Evolutionary conservation across 345 rosid genomes (phyloP).

Genomic region (Orychophragmus violaceus): DNA sequence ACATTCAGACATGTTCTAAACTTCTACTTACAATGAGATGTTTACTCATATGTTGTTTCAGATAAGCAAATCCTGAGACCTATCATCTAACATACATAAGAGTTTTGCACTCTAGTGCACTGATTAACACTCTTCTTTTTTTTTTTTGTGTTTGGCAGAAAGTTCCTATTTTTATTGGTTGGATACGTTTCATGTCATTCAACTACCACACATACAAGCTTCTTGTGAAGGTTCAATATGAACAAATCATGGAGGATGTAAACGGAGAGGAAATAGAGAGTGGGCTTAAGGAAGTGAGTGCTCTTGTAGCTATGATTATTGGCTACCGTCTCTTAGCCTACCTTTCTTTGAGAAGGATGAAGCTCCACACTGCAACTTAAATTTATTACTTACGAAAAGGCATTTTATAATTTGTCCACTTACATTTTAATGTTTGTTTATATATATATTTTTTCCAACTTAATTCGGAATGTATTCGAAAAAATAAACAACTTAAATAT

Average conservation of each 20-base stretch:
- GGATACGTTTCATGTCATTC: conserved; percentile 87
- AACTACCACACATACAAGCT: conserved; percentile 91
- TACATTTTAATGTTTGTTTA: not conserved
- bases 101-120: not conserved
- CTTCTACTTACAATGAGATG: not conserved
- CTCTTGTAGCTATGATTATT: conserved; percentile 76
- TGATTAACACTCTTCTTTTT: not conserved
- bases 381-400: not conserved
- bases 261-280: conserved; percentile 51
- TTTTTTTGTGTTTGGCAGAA: conserved; percentile 39
- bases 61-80: not conserved
- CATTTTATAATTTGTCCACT: not conserved
- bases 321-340: conserved; percentile 87
- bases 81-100: not conserved
- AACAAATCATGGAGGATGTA: conserved; percentile 31
- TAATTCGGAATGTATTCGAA: not conserved
- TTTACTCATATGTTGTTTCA: not conserved
- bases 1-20: not conserved
- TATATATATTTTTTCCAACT: not conserved
- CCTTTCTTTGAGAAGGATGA: conserved; percentile 67
- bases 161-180: conserved; percentile 63
- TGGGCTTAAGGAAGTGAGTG: conserved; percentile 54
- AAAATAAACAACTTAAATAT: not conserved
- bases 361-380: conserved; percentile 31
- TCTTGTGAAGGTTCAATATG: conserved; percentile 76